These are phyloP conservation scores for Cichorium intybus DNA, from an alignment of 140 eudicot genomes.

Conservation along the genomic window DNA sequence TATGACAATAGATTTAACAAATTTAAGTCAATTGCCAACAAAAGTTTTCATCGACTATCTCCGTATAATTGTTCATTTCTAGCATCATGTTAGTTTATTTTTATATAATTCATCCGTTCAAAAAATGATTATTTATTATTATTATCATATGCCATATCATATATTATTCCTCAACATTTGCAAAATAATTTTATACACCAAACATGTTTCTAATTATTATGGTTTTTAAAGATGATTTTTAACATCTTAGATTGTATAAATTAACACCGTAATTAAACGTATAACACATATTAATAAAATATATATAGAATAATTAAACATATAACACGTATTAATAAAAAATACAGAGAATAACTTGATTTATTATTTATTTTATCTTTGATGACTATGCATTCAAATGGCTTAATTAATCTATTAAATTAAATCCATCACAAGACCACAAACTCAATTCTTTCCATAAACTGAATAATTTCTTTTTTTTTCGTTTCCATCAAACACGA, in stretches of 20 bases:
- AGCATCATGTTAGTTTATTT: too few species aligned
- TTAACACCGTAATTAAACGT: slow-evolving; percentile 6
- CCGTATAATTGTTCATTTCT: too few species aligned
- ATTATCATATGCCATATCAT: neutral
- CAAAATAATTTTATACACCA: too few species aligned
- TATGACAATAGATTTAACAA: too few species aligned
- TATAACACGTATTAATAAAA: slow-evolving; percentile 2
- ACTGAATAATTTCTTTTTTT: neutral
- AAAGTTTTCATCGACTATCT: too few species aligned
- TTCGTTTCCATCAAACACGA: slow-evolving; percentile 8
- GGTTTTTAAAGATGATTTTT: neutral
- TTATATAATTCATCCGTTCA: too few species aligned
- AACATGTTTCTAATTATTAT: too few species aligned
- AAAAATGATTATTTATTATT: too few species aligned
- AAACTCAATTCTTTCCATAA: slow-evolving; percentile 11
- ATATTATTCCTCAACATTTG: neutral
- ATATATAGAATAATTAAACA: neutral
- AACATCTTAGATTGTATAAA: neutral
- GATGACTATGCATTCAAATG: neutral
- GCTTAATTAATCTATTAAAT: neutral
- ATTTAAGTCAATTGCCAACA: too few species aligned
- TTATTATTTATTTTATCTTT: neutral
- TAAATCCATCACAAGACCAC: slow-evolving; percentile 25
- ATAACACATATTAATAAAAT: slow-evolving; percentile 1
- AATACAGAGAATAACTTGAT: neutral